A percentile compares a stretch with the other conserved stretches of the same genome.
phyloP scores from a whole-genome alignment of 768 basidiomycete genomes.

The Cantharellus anzutake region DNA sequence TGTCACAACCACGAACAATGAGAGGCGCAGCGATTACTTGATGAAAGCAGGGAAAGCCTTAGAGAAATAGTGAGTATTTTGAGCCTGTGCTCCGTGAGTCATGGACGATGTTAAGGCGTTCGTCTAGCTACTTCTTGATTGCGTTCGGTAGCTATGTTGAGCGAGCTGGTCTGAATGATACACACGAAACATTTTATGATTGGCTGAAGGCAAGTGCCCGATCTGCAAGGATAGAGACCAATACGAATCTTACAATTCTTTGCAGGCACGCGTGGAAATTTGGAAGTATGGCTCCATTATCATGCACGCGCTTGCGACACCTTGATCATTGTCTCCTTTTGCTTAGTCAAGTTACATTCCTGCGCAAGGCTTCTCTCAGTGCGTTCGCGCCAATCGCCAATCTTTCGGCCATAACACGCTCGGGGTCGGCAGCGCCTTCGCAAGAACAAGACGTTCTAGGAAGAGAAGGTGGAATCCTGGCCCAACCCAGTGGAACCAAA shows the following conservation, averaged over 20 bases:
- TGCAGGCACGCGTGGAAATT: constrained; percentile 64
- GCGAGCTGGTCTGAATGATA: constrained; percentile 27
- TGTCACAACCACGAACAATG: constrained; percentile 36
- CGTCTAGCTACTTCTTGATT: constrained; percentile 71
- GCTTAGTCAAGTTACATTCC: constrained; percentile 62
- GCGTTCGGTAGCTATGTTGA: constrained; percentile 82
- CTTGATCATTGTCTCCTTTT: not conserved
- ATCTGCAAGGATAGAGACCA: not conserved
- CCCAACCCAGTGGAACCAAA: constrained; percentile 51
- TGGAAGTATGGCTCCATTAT: constrained; percentile 43
- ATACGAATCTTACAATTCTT: not conserved
- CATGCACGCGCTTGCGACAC: not conserved
- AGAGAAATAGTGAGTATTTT: constrained; percentile 64
- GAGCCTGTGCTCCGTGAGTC: not conserved
- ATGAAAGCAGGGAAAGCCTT: constrained; percentile 53
- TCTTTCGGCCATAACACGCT: constrained; percentile 60
- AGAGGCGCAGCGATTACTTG: constrained; percentile 28
- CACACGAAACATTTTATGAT: constrained; percentile 54
- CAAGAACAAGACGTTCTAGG: constrained; percentile 39
- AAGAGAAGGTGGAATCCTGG: constrained; percentile 18
- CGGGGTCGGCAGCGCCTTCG: constrained; percentile 35
- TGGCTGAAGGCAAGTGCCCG: constrained; percentile 53
- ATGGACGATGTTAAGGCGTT: not conserved
- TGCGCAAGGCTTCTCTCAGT: constrained; percentile 68
- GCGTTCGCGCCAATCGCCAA: constrained; percentile 89